Evolutionary conservation across 169 alveolate genomes (phyloP), one percentile per base, ranked within the genome.

Genomic region (Plasmodium malariae): DNA sequence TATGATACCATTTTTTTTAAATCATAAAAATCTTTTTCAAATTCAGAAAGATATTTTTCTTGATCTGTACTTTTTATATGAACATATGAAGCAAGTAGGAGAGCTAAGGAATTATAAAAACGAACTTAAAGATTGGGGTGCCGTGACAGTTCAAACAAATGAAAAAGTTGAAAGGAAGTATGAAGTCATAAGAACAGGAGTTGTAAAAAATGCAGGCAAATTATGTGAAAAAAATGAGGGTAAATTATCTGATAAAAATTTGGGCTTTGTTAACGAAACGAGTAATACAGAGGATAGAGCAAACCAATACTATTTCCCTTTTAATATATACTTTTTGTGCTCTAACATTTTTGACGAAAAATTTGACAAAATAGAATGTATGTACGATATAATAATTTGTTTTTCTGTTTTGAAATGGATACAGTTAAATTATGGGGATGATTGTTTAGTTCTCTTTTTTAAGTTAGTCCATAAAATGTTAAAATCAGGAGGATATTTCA

Each of bases 401-500:
- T 49, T 80, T 17, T 65, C 83, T 43, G 90, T 80, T 34, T 34
- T 80, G 40, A 80, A 80, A 55, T 80, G 90, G 90, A 80, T 80
- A 30, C 90, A 80, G 26, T 45, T 80, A 51, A 80, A 57, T 69
- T 49, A 80, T 48, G 90, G 90, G 17, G 90, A 80, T 32, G 34
- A 51, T 7, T 19, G 65, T n/a, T 36, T 80, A 24, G 65, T 80
- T 63, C 37, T 67, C 3, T 80, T 80, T 80, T 80, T 80, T 69
- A 83, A 80, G 63, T 60, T 36, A 19, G 24, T 80, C 12, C 57
- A 80, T 70, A 65, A 40, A 48, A 24, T 80, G 36, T 43, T 80
- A 63, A 80, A 65, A 36, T 37, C 26, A 32, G 70, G 74, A 9
- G 90, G 90, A 28, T 69, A 80, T 51, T 59, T 80, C 30, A 43